Percentiles rank a stretch among this genome's conserved stretches.
These are phyloP conservation scores for Carex cristatella DNA, from an alignment of 176 grass and related monocot genomes.

Conservation along the genomic window DNA sequence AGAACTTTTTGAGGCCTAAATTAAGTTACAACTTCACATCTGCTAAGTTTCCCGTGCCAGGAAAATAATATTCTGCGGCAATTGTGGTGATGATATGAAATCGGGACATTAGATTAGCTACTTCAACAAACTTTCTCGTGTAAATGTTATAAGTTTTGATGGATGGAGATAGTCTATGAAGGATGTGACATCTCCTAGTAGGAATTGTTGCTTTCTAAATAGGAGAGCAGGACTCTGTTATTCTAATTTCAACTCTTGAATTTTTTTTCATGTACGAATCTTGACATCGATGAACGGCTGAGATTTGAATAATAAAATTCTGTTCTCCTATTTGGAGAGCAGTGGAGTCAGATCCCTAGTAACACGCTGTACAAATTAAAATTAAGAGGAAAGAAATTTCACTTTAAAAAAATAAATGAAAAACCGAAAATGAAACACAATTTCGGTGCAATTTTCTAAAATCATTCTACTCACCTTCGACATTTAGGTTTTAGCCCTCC, in stretches of 20 bases:
- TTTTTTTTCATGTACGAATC: too few species aligned
- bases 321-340: background rate
- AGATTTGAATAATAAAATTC: too few species aligned
- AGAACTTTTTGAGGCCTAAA: background rate
- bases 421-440: too few species aligned
- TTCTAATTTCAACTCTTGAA: too few species aligned
- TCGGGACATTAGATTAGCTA: background rate
- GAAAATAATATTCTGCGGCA: background rate
- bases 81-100: background rate
- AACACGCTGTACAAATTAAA: background rate
- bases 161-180: background rate
- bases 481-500: too few species aligned
- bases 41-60: background rate
- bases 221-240: too few species aligned
- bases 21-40: background rate
- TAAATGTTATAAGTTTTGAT: background rate
- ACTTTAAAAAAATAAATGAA: too few species aligned
- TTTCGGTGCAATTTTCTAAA: too few species aligned
- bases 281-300: too few species aligned
- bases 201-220: too few species aligned
- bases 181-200: background rate
- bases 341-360: too few species aligned
- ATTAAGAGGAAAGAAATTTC: too few species aligned
- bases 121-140: background rate
- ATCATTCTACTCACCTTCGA: background rate